These are phyloP conservation scores for Orbilia oligospora DNA, from an alignment of 2,329 filamentous ascomycete species.

Conservation along the genomic window DNA sequence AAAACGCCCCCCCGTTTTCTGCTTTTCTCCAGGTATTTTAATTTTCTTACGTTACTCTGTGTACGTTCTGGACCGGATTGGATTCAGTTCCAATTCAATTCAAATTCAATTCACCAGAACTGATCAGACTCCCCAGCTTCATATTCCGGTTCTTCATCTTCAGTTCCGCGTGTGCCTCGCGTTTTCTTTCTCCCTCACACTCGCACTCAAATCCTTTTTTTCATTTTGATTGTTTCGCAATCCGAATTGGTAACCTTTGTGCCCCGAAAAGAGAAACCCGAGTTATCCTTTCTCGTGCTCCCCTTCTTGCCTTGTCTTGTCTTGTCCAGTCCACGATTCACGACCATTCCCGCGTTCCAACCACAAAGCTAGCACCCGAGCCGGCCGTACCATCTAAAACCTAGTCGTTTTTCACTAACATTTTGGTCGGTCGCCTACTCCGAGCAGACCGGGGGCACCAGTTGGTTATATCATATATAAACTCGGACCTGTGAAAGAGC, in stretches of 20 bases:
- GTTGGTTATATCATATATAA: slow-evolving; percentile 7
- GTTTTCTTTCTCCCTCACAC: slow-evolving; percentile 14
- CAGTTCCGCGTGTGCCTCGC: slow-evolving; percentile 44
- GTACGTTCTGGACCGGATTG: neutral
- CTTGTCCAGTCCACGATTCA: slow-evolving; percentile 58
- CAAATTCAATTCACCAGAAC: slow-evolving; percentile 15
- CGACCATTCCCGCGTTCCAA: slow-evolving; percentile 59
- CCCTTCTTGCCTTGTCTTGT: slow-evolving; percentile 35
- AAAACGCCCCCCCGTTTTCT: slow-evolving; percentile 32
- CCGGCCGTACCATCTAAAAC: slow-evolving; percentile 47
- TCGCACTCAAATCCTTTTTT: neutral
- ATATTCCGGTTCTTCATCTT: neutral
- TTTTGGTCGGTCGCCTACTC: slow-evolving; percentile 45
- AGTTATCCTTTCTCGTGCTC: slow-evolving; percentile 19
- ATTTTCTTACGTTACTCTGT: neutral
- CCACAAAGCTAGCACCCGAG: slow-evolving; percentile 51
- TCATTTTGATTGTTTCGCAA: neutral
- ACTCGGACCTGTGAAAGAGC: slow-evolving; percentile 25
- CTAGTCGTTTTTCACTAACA: slow-evolving; percentile 20
- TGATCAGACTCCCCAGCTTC: neutral
- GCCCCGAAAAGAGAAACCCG: slow-evolving; percentile 20
- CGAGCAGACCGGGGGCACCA: slow-evolving; percentile 47
- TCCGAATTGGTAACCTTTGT: slow-evolving; percentile 29
- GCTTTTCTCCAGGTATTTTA: slow-evolving; percentile 27
- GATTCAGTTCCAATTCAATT: slow-evolving; percentile 4